Conservation (phyloP, 2,329 filamentous ascomycete genomes). For the Cercospora brassicicola region DNA sequence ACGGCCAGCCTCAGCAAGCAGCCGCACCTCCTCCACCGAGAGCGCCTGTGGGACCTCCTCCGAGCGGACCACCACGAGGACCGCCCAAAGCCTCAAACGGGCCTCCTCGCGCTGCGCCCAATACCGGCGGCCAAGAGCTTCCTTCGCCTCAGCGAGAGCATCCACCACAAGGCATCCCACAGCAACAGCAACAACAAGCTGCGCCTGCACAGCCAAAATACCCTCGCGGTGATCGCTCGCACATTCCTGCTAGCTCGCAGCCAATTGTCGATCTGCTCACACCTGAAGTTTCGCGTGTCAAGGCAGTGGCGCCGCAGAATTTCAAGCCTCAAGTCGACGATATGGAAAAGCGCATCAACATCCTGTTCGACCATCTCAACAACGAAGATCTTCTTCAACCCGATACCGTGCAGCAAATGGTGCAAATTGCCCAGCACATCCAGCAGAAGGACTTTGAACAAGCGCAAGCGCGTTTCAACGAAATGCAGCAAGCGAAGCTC, state of each 20-base stretch:
- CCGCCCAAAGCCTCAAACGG: constrained; percentile 14
- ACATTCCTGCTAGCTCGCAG: constrained; percentile 76
- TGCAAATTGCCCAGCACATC: constrained; percentile 52
- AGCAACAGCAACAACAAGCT: constrained; percentile 17
- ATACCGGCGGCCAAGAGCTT: constrained; percentile 39
- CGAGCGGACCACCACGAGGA: constrained; percentile 50
- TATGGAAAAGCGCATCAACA: constrained; percentile 82
- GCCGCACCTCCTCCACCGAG: constrained; percentile 41
- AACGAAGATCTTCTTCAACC: constrained; percentile 86
- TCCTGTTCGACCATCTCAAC: constrained; percentile 96
- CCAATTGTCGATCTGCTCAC: constrained; percentile 78
- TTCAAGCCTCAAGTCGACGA: constrained; percentile 90
- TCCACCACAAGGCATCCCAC: constrained; percentile 12
- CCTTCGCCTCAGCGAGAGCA: constrained; percentile 21
- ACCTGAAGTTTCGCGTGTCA: constrained; percentile 84
- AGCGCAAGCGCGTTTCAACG: constrained; percentile 47
- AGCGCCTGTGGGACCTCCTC: constrained; percentile 41
- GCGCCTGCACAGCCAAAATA: constrained; percentile 39
- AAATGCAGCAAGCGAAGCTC: constrained; percentile 50
- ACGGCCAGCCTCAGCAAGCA: constrained; percentile 44
- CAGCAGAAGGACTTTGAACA: constrained; percentile 48
- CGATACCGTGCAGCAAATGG: constrained; percentile 69
- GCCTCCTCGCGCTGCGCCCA: constrained; percentile 38
- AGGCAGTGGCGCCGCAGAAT: constrained; percentile 77
- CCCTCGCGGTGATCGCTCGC: constrained; percentile 74